Evolutionary conservation across 2,329 filamentous ascomycete genomes (phyloP), one percentile per base, ranked within the genome.

Genomic region (Delphinella strobiligena): DNA sequence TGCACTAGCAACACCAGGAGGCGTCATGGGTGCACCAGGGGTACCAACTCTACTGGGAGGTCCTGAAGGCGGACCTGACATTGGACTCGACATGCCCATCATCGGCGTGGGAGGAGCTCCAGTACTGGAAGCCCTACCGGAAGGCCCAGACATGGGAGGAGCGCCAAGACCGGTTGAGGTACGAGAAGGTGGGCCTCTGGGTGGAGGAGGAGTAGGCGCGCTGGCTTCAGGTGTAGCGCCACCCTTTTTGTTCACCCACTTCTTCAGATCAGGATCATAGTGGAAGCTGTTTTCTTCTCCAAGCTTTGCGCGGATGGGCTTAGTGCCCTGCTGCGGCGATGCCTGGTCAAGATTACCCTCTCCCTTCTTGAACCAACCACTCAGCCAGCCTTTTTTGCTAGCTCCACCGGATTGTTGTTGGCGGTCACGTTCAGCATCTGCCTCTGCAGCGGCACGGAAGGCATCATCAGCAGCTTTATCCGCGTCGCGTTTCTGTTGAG

Each of bases 211-310:
- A 18, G 66, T 56, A n/a, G 65, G 61, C 17, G 69, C 57, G 19
- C 72, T 67, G 47, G 76, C 72, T 3, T 73, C 66, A 18, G 71
- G 66, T 7, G 82, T 79, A 5, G 75, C 72, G 11, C 66, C 66
- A 10, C 80, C 80, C 58, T 94, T 95, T 68, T 95, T 95, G 67
- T 98, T 96, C 58, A 98, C 72, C 93, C 93, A 98, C 58, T 91
- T 87, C 67, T 93, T 93, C 38, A 94, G 73, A n/a, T 95, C 84
- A 2, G 87, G 82, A 55, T 98, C 91, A 54, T 91, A 98, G 49
- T 89, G 81, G 61, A 98, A 95, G 34, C 79, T 86, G 59, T 78
- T 94, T 54, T 91, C 78, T 60, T 98, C 93, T 45, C 89, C 93
- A 7, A 98, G 74, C 54, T 98, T 98, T 46, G 93, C 91, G 51